Evolutionary conservation across 768 basidiomycete genomes (phyloP), one percentile per base, ranked within the genome.

Genomic region (Podaxis carcinomalis): DNA sequence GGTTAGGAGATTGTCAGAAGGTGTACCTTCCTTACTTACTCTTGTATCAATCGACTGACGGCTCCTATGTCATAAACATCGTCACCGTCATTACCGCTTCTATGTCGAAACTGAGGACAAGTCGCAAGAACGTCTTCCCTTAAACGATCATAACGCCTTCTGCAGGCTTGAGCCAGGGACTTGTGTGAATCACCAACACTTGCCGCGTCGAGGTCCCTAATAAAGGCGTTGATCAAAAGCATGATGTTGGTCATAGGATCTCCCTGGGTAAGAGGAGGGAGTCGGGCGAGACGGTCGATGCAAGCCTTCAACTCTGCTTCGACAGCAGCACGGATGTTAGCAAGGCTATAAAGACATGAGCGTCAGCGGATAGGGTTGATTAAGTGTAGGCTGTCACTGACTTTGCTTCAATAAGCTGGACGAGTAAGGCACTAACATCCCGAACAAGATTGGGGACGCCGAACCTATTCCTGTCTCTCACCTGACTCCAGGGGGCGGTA

Each of bases 361-460:
- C 1, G 0, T 32, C 54, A 56, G 14, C 21, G 13, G 21, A 50
- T 5, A n/a, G 14, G 13, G 46, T 21, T 13, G 25, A 36, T 4
- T 19, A 11, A n/a, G 6, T 35, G 3, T 3, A 19, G 23, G 11
- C 28, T 40, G 2, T 5, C 16, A 73, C 83, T 49, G 63, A 89
- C 88, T 78, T 79, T 25, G 65, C 69, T 36, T 80, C 79, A 46
- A 89, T 86, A n/a, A 81, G 74, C 0, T 69, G 56, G 10, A 85
- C 76, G 13, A 90, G 74, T 10, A 86, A 72, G 39, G 66, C 65
- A 54, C 86, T 86, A 19, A 88, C 75, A 61, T 77, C 77, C 1
- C 70, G 63, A 0, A 88, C 82, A 11, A 90, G 78, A 28, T 78
- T 78, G 1, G 70, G 75, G 37, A 86, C 78, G 0, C 88, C 88